These are phyloP conservation scores for Huntiella omanensis DNA, from an alignment of 2,329 filamentous ascomycete genomes.

Conservation along the genomic window DNA sequence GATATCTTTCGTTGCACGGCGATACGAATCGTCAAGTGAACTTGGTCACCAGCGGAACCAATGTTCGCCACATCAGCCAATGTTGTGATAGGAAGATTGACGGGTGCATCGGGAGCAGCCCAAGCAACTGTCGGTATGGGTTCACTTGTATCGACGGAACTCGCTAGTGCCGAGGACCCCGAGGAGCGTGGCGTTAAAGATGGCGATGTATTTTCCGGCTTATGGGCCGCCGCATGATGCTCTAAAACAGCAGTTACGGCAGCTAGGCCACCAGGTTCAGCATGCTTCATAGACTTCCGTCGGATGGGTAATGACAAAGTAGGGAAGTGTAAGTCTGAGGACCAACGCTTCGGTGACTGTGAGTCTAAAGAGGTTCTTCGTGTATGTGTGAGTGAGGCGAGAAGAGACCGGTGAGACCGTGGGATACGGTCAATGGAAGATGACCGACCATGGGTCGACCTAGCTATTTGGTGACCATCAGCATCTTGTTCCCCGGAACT, in stretches of 20 bases:
- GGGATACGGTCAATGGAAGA: constrained; percentile 5
- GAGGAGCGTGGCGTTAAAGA: too few relatives aligned
- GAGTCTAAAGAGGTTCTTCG: neutral
- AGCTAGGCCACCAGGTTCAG: too few relatives aligned
- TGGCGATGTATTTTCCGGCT: too few relatives aligned
- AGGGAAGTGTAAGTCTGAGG: constrained; percentile 8
- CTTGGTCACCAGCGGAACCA: neutral
- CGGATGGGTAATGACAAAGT: neutral
- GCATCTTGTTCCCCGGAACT: neutral
- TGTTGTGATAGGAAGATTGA: neutral
- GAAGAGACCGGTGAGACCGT: constrained; percentile 3
- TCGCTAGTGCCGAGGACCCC: too few relatives aligned
- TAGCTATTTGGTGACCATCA: too few relatives aligned
- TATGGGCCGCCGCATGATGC: too few relatives aligned
- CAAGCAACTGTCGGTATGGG: too few relatives aligned
- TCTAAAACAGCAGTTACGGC: too few relatives aligned
- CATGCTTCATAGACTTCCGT: too few relatives aligned
- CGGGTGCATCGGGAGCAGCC: neutral
- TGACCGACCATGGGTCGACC: neutral
- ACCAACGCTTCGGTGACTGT: neutral
- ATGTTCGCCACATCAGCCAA: neutral
- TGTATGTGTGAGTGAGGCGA: neutral
- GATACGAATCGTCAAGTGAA: constrained; percentile 23
- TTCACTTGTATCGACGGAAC: too few relatives aligned
- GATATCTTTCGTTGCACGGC: constrained; percentile 70